These are phyloP conservation scores for Pyricularia sp. DNA, from an alignment of 2,329 filamentous ascomycete species.

Conservation along the genomic window DNA sequence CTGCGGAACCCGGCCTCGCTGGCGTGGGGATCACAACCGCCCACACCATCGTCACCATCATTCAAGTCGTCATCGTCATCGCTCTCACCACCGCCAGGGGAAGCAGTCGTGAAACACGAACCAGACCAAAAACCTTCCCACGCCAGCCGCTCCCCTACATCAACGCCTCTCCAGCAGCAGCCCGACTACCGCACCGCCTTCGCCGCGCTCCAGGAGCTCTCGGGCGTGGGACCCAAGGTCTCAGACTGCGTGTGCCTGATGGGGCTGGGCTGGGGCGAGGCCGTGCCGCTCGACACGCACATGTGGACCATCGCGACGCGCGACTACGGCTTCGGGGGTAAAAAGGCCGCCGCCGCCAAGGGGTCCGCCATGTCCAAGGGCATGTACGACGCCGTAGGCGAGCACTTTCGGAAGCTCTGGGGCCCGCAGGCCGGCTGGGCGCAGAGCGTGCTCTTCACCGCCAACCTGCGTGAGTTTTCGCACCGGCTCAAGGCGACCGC, in stretches of 20 bases:
- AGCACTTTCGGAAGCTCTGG: conserved; percentile 85
- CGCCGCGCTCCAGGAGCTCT: conserved; percentile 64
- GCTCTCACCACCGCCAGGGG: background rate
- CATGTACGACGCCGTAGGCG: conserved; percentile 82
- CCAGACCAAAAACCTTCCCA: background rate
- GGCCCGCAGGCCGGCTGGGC: conserved; percentile 94
- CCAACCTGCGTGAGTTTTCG: conserved; percentile 79
- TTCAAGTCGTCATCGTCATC: background rate
- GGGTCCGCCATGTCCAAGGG: conserved; percentile 77
- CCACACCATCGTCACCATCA: background rate
- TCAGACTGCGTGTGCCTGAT: conserved; percentile 95
- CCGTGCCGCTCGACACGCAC: conserved; percentile 94
- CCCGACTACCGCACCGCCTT: conserved; percentile 64
- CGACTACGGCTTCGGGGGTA: conserved; percentile 76
- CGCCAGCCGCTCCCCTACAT: conserved; percentile 20
- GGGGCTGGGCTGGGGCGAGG: conserved; percentile 91
- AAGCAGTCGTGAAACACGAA: background rate
- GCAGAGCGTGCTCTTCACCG: conserved; percentile 92
- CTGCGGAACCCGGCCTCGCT: conserved; percentile 71
- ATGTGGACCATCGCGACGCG: conserved; percentile 97
- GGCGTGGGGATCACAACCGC: conserved; percentile 27
- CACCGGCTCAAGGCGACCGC: conserved; percentile 35
- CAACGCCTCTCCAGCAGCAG: conserved; percentile 36
- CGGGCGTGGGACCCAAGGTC: conserved; percentile 93
- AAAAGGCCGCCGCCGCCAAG: conserved; percentile 45